Conservation (phyloP, 306 rosid genomes). For the Cicer cuneatum region DNA sequence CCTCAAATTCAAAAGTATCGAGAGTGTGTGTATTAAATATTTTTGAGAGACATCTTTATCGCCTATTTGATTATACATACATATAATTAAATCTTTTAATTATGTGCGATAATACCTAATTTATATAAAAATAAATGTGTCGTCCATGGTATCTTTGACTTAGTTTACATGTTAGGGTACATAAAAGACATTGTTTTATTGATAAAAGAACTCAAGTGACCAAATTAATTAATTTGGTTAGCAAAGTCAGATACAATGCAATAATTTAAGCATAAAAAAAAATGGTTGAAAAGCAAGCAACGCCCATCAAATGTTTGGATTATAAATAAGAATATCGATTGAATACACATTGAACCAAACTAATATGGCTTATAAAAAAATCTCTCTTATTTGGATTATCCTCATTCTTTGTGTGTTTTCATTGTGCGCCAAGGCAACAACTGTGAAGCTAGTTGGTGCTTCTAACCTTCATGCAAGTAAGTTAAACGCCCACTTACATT, state of each 20-base stretch:
- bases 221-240: background rate
- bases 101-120: too few species aligned
- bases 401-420: conserved; percentile 19
- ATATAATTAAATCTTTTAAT: too few species aligned
- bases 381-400: background rate
- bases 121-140: too few species aligned
- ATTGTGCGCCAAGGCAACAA: background rate
- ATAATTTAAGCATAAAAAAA: background rate
- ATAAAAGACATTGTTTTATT: background rate
- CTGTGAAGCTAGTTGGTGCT: background rate
- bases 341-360: background rate
- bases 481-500: background rate
- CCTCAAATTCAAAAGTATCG: too few species aligned
- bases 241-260: background rate
- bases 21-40: too few species aligned
- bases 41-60: too few species aligned
- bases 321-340: conserved; percentile 12
- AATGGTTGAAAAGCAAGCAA: background rate
- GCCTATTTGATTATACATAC: too few species aligned
- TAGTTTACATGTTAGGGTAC: background rate
- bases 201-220: background rate
- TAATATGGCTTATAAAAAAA: conserved; percentile 33
- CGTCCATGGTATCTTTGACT: background rate
- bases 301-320: background rate
- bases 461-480: conserved; percentile 15